phyloP scores from a whole-genome alignment of 768 basidiomycete genomes.

The Boletus reticulatus region DNA sequence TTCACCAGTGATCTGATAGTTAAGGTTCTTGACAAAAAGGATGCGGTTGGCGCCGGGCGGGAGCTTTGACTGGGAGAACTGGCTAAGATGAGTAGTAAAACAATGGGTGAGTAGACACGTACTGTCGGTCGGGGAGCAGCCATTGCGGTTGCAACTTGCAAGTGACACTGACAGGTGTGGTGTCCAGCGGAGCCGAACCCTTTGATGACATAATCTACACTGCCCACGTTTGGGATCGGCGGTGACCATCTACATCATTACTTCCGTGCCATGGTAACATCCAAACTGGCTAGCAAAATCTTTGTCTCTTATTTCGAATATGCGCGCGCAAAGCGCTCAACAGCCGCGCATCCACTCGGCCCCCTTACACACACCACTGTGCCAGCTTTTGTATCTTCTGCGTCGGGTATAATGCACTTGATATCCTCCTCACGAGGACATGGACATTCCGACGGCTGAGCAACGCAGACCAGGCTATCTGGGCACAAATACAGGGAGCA shows the following conservation, averaged over 20 bases:
- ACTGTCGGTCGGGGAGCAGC: constrained; percentile 71
- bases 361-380: constrained; percentile 75
- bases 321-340: constrained; percentile 46
- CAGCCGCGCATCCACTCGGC: constrained; percentile 54
- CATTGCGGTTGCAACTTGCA: constrained; percentile 39
- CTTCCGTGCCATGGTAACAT: not conserved
- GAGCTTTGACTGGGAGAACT: constrained; percentile 62
- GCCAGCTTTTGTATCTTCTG: constrained; percentile 44
- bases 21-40: constrained; percentile 90
- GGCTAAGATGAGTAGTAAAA: constrained; percentile 1
- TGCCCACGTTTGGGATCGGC: not conserved
- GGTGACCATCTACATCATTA: too few species aligned
- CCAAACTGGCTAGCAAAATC: not conserved
- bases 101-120: constrained; percentile 1
- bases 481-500: constrained; percentile 80
- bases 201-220: constrained; percentile 20
- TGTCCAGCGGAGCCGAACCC: not conserved
- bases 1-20: constrained; percentile 89
- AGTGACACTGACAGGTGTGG: constrained; percentile 8
- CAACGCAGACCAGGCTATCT: constrained; percentile 64
- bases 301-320: constrained; percentile 4
- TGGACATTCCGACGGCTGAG: constrained; percentile 58
- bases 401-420: constrained; percentile 73
- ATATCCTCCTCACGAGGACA: constrained; percentile 76
- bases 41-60: constrained; percentile 91